Conservation (phyloP, 73 alveolate species). For the Paramecium sonneborni region DNA sequence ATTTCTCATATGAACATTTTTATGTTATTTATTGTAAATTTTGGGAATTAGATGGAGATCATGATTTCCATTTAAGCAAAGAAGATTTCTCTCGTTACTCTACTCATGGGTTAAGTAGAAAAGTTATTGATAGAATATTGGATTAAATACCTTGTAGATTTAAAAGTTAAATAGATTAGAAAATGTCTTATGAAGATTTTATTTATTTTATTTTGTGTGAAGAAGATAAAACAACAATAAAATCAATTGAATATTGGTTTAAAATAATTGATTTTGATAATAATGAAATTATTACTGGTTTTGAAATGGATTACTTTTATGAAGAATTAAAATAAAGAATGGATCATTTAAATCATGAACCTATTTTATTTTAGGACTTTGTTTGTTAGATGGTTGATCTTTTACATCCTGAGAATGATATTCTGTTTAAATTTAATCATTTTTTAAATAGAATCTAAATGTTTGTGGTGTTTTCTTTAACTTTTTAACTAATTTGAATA, state of each 20-base stretch:
- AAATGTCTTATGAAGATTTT: slow-evolving; percentile 99
- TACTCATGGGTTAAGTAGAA: slow-evolving; percentile 95
- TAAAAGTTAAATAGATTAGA: slow-evolving; percentile 87
- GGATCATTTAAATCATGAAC: slow-evolving; percentile 95
- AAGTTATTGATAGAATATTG: slow-evolving; percentile 98
- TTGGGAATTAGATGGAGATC: slow-evolving; percentile 99
- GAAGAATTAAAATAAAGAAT: slow-evolving; percentile 95
- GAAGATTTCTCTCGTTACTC: slow-evolving; percentile 89
- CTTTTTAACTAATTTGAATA: slow-evolving; percentile 80
- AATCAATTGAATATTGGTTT: slow-evolving; percentile 98
- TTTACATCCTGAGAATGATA: slow-evolving; percentile 75
- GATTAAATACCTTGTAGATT: slow-evolving; percentile 98
- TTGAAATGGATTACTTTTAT: slow-evolving; percentile 95
- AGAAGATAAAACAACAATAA: slow-evolving; percentile 96
- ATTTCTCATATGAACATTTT: slow-evolving; percentile 99
- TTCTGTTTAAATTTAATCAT: slow-evolving; percentile 88
- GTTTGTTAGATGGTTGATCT: slow-evolving; percentile 87
- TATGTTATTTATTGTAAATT: slow-evolving; percentile 99
- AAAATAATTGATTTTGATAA: slow-evolving; percentile 96
- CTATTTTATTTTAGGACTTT: slow-evolving; percentile 92
- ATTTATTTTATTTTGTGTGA: slow-evolving; percentile 95
- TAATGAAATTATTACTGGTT: slow-evolving; percentile 90
- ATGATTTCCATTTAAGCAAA: slow-evolving; percentile 97
- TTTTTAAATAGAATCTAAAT: slow-evolving; percentile 74
- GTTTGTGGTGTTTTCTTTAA: slow-evolving; percentile 93